Evolutionary conservation across 2,329 filamentous ascomycete genomes (phyloP).

Genomic region (Emergomyces orientalis): DNA sequence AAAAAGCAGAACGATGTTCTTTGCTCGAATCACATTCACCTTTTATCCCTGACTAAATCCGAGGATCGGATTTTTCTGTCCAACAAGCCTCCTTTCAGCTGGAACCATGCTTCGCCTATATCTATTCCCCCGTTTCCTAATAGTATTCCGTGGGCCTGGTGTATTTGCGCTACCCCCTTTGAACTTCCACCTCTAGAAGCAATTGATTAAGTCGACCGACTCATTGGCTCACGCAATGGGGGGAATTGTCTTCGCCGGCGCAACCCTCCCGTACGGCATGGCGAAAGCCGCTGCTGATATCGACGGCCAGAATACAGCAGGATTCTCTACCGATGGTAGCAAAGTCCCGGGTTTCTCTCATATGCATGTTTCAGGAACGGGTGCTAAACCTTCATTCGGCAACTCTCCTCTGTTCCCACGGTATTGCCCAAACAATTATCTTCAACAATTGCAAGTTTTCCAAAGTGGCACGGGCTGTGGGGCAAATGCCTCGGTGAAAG

Average conservation of each 20-base stretch:
- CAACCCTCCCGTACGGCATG: constrained; percentile 43
- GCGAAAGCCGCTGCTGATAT: constrained; percentile 49
- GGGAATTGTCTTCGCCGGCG: constrained; percentile 50
- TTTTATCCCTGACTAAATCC: too few relatives aligned
- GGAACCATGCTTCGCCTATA: too few relatives aligned
- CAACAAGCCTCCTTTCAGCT: too few relatives aligned
- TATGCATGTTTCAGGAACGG: constrained; percentile 46
- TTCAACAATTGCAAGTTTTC: constrained; percentile 54
- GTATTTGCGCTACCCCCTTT: not conserved
- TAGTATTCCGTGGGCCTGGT: too few relatives aligned
- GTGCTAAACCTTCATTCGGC: constrained; percentile 52
- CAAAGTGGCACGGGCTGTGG: constrained; percentile 41
- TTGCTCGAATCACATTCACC: too few relatives aligned
- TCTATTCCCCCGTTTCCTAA: too few relatives aligned
- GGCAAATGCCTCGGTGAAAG: constrained; percentile 44
- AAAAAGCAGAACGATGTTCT: too few relatives aligned
- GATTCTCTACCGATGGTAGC: constrained; percentile 47
- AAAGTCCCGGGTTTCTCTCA: constrained; percentile 43
- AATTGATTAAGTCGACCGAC: constrained; percentile 36
- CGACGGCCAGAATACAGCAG: constrained; percentile 40
- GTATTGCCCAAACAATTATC: constrained; percentile 50
- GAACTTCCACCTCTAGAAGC: not conserved
- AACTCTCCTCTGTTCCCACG: constrained; percentile 66
- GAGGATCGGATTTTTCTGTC: too few relatives aligned
- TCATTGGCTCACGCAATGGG: constrained; percentile 46